Evolutionary conservation across 1,139 yeast species (phyloP), one percentile per base, ranked within the genome.

Genomic region (Zygosaccharomyces pseudobailii): DNA sequence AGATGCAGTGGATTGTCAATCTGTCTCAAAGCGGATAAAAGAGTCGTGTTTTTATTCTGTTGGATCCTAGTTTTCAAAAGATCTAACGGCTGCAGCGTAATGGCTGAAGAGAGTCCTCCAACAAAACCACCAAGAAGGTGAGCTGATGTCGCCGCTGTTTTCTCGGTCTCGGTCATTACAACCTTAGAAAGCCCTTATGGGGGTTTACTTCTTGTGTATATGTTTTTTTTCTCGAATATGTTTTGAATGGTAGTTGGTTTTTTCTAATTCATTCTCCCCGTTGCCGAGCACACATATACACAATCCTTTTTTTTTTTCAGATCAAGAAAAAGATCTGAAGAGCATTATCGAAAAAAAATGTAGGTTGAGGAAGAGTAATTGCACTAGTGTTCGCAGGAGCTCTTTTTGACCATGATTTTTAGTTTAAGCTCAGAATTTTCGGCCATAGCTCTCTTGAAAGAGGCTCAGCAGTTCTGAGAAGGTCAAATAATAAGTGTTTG

Each of bases 51-150:
- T 32, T 74, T 69, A 17, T 75, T 65, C 66, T 92, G 97, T 70
- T 92, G 98, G 9, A 90, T 73, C 53, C 98, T 70, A 0, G 98
- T 92, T 66, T 92, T 92, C 46, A 92, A 70, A 43, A 92, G 73
- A 67, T 92, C 98, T 48, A 92, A 75, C 1, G 98, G 98, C 65
- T 92, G 98, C 35, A 92, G 74, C 1, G 79, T 73, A 6, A 87
- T 78, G 0, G 97, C 83, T 3, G 96, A 85, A 0, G 90, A 75
- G 50, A 94, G 69, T 0, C 98, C 98, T 1, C 96, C 96, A 8
- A 78, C 61, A 49, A 87, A 92, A 0, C 98, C 98, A 4, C 97
- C 87, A 9, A 80, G 62, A 10, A 89, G 67, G 67, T 89, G 96
- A 1, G 73, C 58, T 1, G 61, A 53, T 3, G 62, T 56, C 44